Conservation (phyloP, 2,329 filamentous ascomycete species). For the Ophiocordyceps polyrhachis-furcata region DNA sequence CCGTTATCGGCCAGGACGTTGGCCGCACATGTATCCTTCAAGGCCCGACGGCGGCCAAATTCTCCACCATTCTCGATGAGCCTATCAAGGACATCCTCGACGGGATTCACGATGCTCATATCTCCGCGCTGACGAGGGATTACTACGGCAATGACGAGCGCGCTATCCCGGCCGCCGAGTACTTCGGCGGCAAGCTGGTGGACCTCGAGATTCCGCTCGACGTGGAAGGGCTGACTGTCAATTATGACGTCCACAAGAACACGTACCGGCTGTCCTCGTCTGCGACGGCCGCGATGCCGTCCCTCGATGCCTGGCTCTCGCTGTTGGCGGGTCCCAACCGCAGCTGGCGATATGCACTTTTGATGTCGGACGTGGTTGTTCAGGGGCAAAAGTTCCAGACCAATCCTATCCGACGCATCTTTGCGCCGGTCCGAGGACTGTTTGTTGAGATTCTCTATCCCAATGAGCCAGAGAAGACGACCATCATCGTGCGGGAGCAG, state of each 20-base stretch:
- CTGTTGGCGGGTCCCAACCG: slow-evolving; percentile 70
- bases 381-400: slow-evolving; percentile 95
- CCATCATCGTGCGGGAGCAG: slow-evolving; percentile 75
- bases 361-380: slow-evolving; percentile 82
- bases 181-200: slow-evolving; percentile 79
- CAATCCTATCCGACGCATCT: slow-evolving; percentile 84
- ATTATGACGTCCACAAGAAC: slow-evolving; percentile 58
- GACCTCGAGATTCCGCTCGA: slow-evolving; percentile 55
- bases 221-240: slow-evolving; percentile 70
- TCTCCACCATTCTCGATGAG: slow-evolving; percentile 77
- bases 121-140: slow-evolving; percentile 59
- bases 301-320: slow-evolving; percentile 67
- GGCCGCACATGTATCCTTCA: slow-evolving; percentile 92
- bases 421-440: slow-evolving; percentile 69
- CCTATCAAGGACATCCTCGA: slow-evolving; percentile 91
- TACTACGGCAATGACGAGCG: slow-evolving; percentile 57
- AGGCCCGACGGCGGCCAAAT: slow-evolving; percentile 81
- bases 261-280: slow-evolving; percentile 69
- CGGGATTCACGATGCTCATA: slow-evolving; percentile 75
- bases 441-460: slow-evolving; percentile 76
- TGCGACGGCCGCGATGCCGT: slow-evolving; percentile 55
- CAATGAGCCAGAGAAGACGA: slow-evolving; percentile 64
- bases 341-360: slow-evolving; percentile 88
- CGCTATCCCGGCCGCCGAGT: slow-evolving; percentile 72
- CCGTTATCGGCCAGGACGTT: slow-evolving; percentile 90